phyloP scores from a whole-genome alignment of 352 stramenopile species.

The Phytophthora fragariae region DNA sequence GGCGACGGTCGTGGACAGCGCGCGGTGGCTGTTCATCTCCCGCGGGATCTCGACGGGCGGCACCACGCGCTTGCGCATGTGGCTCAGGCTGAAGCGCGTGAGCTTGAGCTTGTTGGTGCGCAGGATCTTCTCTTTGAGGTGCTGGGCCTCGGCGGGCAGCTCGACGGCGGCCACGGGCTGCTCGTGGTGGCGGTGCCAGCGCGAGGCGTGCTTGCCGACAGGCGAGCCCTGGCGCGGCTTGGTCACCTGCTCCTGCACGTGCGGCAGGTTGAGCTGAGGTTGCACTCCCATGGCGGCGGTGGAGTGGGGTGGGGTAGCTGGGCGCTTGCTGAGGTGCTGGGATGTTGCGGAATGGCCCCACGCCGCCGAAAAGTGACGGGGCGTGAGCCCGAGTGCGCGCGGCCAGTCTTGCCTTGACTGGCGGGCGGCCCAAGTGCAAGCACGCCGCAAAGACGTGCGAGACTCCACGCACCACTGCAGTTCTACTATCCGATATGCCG shows the following conservation, averaged over 20 bases:
- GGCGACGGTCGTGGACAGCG: constrained; percentile 44
- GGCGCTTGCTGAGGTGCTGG: constrained; percentile 22
- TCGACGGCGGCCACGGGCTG: constrained; percentile 31
- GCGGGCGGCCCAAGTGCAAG: constrained; percentile 19
- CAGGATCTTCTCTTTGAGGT: constrained; percentile 67
- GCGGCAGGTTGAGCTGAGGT: constrained; percentile 35
- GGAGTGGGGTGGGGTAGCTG: constrained; percentile 3
- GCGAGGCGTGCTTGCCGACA: constrained; percentile 38
- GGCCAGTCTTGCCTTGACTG: constrained; percentile 22
- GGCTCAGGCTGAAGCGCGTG: constrained; percentile 66
- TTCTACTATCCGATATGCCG: constrained; percentile 21
- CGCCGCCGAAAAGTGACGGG: constrained; percentile 41
- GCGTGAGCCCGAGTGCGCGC: constrained; percentile 8
- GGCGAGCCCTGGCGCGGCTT: constrained; percentile 35
- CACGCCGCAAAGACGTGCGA: constrained; percentile 25
- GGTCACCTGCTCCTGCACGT: constrained; percentile 39
- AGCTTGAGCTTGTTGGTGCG: constrained; percentile 50
- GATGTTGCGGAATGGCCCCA: constrained; percentile 33
- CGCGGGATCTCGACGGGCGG: constrained; percentile 58
- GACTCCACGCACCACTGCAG: constrained; percentile 9
- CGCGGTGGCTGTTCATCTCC: constrained; percentile 48
- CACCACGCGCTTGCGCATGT: constrained; percentile 67
- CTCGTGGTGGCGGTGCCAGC: constrained; percentile 50
- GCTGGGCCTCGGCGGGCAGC: constrained; percentile 51
- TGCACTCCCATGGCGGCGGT: constrained; percentile 56